A percentile compares a stretch with the other conserved stretches of the same genome.
Evolutionary conservation across 163 green algal genomes (phyloP).

Genomic region (Coccomyxa subellipsoidea): DNA sequence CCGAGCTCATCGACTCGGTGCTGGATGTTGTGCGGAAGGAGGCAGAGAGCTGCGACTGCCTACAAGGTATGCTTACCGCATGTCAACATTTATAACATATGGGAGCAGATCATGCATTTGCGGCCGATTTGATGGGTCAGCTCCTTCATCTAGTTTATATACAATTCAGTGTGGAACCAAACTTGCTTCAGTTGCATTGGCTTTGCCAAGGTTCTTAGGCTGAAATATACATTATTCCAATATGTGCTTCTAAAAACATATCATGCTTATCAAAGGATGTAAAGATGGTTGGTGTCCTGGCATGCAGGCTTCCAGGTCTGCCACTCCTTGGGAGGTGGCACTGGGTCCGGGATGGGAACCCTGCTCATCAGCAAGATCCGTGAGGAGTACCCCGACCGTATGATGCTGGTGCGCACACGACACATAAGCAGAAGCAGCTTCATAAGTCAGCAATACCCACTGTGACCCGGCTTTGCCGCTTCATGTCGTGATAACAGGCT

Average conservation of each 20-base stretch:
- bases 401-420: constrained; percentile 11
- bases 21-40: constrained; percentile 95
- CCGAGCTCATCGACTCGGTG: constrained; percentile 95
- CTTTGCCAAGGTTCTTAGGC: no score
- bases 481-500: no score
- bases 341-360: constrained; percentile 97
- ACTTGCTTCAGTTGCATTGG: neutral
- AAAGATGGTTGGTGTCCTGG: no score
- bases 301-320: constrained; percentile 86
- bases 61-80: constrained; percentile 69
- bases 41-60: constrained; percentile 90
- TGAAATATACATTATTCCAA: no score
- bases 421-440: neutral
- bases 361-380: constrained; percentile 98
- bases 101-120: no score
- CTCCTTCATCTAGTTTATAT: constrained; percentile 1
- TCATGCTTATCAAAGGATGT: neutral
- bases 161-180: neutral
- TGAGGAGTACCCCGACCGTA: constrained; percentile 69
- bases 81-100: no score
- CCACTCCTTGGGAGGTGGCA: constrained; percentile 91
- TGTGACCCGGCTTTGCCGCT: no score
- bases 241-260: no score
- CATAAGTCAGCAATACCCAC: no score
- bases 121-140: no score